These are phyloP conservation scores for Diaporthe sp. DNA, from an alignment of 2,329 filamentous ascomycete genomes.

Conservation along the genomic window DNA sequence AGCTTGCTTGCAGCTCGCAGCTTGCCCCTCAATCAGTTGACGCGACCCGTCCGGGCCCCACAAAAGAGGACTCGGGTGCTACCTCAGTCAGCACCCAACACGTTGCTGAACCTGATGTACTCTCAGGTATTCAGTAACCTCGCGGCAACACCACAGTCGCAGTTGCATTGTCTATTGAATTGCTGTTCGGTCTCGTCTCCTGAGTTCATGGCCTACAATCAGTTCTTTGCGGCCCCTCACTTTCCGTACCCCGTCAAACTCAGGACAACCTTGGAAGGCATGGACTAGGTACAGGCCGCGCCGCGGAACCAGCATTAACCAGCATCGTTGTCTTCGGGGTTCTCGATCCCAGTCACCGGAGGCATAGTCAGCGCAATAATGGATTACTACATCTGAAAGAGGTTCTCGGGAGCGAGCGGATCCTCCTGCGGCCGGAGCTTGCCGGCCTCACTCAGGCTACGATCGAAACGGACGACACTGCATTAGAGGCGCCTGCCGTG, in stretches of 20 bases:
- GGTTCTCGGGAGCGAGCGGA: constrained; percentile 3
- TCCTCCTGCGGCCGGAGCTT: constrained; percentile 5
- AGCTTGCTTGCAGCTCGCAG: constrained; percentile 20
- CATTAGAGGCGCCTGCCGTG: constrained; percentile 26
- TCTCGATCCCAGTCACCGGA: background rate
- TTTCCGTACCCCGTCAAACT: background rate
- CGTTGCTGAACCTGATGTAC: background rate
- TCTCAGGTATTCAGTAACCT: background rate
- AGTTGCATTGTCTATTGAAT: constrained; percentile 1
- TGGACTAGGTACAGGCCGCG: background rate
- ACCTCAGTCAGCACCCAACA: background rate
- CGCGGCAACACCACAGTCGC: constrained; percentile 6
- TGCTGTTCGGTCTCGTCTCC: background rate
- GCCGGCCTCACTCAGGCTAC: background rate
- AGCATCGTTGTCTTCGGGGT: constrained; percentile 1
- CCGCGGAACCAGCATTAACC: background rate
- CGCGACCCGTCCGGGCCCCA: background rate
- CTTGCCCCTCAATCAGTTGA: constrained; percentile 20
- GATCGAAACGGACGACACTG: constrained; percentile 12
- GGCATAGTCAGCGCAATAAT: constrained; percentile 2
- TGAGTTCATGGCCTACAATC: background rate
- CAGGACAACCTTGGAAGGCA: background rate
- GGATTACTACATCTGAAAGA: background rate
- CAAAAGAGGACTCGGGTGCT: background rate
- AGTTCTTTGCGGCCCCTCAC: background rate